These are phyloP conservation scores for Penicillium paxilli DNA, from an alignment of 495 filamentous ascomycete species.

Conservation along the genomic window DNA sequence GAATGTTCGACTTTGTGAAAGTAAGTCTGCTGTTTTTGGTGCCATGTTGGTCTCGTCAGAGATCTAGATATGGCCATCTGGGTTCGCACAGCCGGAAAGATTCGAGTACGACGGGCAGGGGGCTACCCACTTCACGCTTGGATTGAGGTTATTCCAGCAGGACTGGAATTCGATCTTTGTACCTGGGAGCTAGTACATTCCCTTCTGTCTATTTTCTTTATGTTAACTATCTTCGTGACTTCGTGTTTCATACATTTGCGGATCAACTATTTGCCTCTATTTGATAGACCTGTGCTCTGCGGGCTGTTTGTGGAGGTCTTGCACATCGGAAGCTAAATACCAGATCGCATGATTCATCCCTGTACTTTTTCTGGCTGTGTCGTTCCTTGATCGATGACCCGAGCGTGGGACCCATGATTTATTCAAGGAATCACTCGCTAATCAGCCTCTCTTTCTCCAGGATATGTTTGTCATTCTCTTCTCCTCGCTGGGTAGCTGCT, in stretches of 20 bases:
- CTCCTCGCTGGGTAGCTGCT: constrained; percentile 68
- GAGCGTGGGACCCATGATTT: too few relatives aligned
- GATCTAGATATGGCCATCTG: constrained; percentile 17
- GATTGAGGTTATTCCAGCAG: constrained; percentile 38
- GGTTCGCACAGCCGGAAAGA: constrained; percentile 18
- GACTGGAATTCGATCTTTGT: constrained; percentile 19
- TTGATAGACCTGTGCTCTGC: not conserved
- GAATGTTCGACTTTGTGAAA: constrained; percentile 78
- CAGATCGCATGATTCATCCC: not conserved
- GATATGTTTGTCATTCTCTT: constrained; percentile 79
- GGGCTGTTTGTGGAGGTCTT: not conserved
- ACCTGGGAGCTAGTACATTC: constrained; percentile 10
- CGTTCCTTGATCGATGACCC: too few relatives aligned
- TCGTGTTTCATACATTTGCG: constrained; percentile 1
- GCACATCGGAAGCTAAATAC: not conserved
- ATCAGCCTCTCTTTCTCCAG: constrained; percentile 45
- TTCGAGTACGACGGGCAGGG: constrained; percentile 19
- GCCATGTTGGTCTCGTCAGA: constrained; percentile 31
- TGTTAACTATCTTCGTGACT: constrained; percentile 1
- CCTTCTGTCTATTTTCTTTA: constrained; percentile 15
- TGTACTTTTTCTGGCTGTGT: not conserved
- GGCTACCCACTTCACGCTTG: constrained; percentile 34
- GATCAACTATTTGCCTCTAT: not conserved
- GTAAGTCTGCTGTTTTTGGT: constrained; percentile 57
- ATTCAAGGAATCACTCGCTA: constrained; percentile 1